phyloP scores from a whole-genome alignment of 192 early-diverging fungal species.

The Coemansia sp. region DNA sequence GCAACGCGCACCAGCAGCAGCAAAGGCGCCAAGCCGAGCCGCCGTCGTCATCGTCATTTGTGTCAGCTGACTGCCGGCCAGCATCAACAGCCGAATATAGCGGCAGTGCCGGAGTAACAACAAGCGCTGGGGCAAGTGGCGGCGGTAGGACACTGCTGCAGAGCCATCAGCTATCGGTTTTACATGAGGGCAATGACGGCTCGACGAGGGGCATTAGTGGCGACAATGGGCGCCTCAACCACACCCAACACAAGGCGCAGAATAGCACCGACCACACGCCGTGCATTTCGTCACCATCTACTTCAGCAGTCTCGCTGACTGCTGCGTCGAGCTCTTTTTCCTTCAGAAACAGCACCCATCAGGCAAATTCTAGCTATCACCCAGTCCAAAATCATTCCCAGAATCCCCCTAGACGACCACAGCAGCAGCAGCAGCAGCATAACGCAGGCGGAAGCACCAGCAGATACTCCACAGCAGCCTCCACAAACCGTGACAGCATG shows the following conservation, averaged over 20 bases:
- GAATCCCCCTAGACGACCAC: conserved; percentile 1
- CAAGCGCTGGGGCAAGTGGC: neutral
- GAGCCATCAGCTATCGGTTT: conserved; percentile 3
- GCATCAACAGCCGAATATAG: neutral
- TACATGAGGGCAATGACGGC: conserved; percentile 8
- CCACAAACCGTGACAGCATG: conserved; percentile 50
- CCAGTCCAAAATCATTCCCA: conserved; percentile 16
- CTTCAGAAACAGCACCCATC: conserved; percentile 38
- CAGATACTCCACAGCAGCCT: conserved; percentile 33
- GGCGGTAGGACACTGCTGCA: neutral
- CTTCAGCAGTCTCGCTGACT: conserved; percentile 36
- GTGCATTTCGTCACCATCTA: conserved; percentile 32
- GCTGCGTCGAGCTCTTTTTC: conserved; percentile 46
- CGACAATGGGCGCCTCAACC: conserved; percentile 11
- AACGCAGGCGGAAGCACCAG: conserved; percentile 14
- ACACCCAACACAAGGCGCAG: conserved; percentile 22
- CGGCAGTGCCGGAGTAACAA: conserved; percentile 11
- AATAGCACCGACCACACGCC: conserved; percentile 37
- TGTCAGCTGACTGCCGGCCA: conserved; percentile 4
- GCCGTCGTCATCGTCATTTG: conserved; percentile 6
- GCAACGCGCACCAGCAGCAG: conserved; percentile 8
- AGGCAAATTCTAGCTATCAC: conserved; percentile 16
- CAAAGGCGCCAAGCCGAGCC: conserved; percentile 3
- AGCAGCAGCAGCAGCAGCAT: conserved; percentile 8
- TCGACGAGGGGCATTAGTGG: conserved; percentile 9